Evolutionary conservation across 208 protist species (phyloP).

Genomic region (Wallacemonas sp.): DNA sequence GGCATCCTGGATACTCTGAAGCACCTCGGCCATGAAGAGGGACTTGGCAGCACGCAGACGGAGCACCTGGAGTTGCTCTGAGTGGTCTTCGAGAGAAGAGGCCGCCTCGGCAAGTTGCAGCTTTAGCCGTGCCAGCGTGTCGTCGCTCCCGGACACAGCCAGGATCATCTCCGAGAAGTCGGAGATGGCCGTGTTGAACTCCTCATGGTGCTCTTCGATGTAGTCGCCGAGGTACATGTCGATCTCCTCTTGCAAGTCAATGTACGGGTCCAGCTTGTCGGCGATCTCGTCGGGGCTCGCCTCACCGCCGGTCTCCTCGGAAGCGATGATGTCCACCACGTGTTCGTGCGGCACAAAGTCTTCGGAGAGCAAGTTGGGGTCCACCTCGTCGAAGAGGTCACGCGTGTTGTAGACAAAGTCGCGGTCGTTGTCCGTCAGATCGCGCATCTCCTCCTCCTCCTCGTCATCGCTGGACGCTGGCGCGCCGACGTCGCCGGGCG

Average conservation of each 20-base stretch:
- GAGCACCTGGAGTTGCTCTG: slow-evolving; percentile 69
- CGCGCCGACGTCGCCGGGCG: not conserved
- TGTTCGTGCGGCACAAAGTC: slow-evolving; percentile 81
- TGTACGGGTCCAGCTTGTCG: slow-evolving; percentile 60
- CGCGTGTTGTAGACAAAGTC: slow-evolving; percentile 67
- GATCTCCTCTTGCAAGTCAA: slow-evolving; percentile 64
- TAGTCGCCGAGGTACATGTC: slow-evolving; percentile 64
- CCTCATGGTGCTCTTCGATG: slow-evolving; percentile 76
- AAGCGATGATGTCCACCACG: slow-evolving; percentile 73
- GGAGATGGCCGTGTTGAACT: slow-evolving; percentile 80
- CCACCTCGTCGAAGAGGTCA: slow-evolving; percentile 74
- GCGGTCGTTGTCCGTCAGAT: slow-evolving; percentile 36
- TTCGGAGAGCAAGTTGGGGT: slow-evolving; percentile 51
- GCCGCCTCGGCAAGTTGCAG: slow-evolving; percentile 53
- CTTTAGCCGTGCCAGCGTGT: slow-evolving; percentile 75
- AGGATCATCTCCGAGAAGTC: slow-evolving; percentile 88
- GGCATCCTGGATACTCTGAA: slow-evolving; percentile 53
- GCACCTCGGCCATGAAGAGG: slow-evolving; percentile 62
- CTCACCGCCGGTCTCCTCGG: slow-evolving; percentile 54
- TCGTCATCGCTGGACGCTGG: slow-evolving; percentile 17
- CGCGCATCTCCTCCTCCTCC: slow-evolving; percentile 45
- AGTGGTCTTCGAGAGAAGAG: slow-evolving; percentile 62
- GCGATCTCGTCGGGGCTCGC: slow-evolving; percentile 62
- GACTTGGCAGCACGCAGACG: slow-evolving; percentile 73
- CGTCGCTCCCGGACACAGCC: slow-evolving; percentile 76